phyloP scores from a whole-genome alignment of 441 rosid species.

The Adansonia gregorii region DNA sequence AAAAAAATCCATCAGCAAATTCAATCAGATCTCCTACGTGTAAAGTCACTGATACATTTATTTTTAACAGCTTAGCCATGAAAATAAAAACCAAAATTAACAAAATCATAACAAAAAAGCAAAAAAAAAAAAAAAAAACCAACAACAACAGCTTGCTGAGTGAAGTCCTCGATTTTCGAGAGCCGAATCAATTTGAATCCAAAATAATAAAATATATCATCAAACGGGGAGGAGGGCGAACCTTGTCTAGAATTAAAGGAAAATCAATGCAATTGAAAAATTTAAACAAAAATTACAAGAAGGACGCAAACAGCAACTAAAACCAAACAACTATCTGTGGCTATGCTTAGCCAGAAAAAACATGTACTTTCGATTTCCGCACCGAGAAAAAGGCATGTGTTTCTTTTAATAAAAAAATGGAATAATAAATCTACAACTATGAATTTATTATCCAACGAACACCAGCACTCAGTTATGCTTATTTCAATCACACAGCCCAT shows the following conservation, averaged over 20 bases:
- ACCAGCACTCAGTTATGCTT: background rate
- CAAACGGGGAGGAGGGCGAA: background rate
- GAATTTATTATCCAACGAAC: background rate
- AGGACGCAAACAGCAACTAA: background rate
- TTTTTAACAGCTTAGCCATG: slow-evolving; percentile 3
- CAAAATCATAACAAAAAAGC: background rate
- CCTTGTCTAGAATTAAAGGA: background rate
- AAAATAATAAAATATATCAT: background rate
- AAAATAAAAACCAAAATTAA: background rate
- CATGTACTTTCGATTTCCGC: background rate
- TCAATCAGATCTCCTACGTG: slow-evolving; percentile 6
- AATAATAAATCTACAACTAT: background rate
- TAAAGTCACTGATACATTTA: background rate
- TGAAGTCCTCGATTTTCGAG: background rate
- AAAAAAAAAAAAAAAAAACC: background rate
- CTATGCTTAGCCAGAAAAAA: background rate
- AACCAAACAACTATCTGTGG: background rate
- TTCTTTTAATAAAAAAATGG: background rate
- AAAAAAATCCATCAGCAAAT: slow-evolving; percentile 5
- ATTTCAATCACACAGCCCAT: background rate
- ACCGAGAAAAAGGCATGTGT: background rate
- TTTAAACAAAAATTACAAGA: background rate
- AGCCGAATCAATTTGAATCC: background rate
- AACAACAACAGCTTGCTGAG: no score
- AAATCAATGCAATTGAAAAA: background rate